A percentile compares a stretch with the other conserved stretches of the same genome.
Evolutionary conservation across 2,329 filamentous ascomycete genomes (phyloP).

Genomic region (Cytospora mali): DNA sequence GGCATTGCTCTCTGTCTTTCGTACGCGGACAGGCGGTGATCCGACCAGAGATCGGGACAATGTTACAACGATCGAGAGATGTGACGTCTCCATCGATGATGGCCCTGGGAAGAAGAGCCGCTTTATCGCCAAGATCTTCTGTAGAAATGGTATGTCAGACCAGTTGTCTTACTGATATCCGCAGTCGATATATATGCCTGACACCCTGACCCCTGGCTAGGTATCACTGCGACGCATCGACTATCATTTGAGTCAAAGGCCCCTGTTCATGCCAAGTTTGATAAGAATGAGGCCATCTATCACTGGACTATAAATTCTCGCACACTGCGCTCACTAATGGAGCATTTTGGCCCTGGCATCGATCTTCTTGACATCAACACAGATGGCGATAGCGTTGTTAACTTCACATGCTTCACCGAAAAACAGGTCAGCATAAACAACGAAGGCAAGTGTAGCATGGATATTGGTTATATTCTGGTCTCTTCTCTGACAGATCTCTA

Average conservation of each 20-base stretch:
- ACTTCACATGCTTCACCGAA: slow-evolving; percentile 81
- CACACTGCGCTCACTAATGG: slow-evolving; percentile 73
- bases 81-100: slow-evolving; percentile 74
- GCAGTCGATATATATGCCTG: background rate
- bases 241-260: slow-evolving; percentile 73
- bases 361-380: slow-evolving; percentile 80
- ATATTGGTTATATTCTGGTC: background rate
- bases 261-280: slow-evolving; percentile 78
- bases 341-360: slow-evolving; percentile 79
- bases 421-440: slow-evolving; percentile 66
- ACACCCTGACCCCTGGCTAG: slow-evolving; percentile 39
- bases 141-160: slow-evolving; percentile 62
- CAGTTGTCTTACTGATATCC: background rate
- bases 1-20: slow-evolving; percentile 74
- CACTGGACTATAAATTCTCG: slow-evolving; percentile 73
- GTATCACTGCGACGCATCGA: slow-evolving; percentile 75
- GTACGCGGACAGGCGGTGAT: slow-evolving; percentile 64
- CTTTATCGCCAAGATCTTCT: slow-evolving; percentile 73
- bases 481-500: slow-evolving; percentile 36
- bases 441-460: slow-evolving; percentile 48
- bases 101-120: slow-evolving; percentile 71
- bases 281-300: slow-evolving; percentile 65
- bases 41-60: slow-evolving; percentile 59
- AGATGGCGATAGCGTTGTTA: slow-evolving; percentile 70
- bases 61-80: slow-evolving; percentile 72